Base-by-base conservation (phyloP, 345 rosid genomes). In the Carallia brachiata region DNA sequence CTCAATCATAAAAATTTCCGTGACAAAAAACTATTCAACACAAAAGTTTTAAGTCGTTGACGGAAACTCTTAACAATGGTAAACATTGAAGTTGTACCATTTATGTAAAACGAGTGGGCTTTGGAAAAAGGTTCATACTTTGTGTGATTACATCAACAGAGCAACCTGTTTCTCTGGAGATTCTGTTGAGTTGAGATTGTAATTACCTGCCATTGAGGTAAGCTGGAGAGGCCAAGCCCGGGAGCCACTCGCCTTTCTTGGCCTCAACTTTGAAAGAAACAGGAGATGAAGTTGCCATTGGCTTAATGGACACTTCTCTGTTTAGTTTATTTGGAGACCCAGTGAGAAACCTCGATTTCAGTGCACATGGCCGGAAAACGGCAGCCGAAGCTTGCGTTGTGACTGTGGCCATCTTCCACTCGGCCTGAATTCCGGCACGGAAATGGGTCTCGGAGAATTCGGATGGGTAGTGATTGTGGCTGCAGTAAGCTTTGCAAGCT, bases 171-270 rank as follows among this genome's bases (percentile, higher is more conserved):
- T 27, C 32, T 13, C 30, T 56, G 1, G 31, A 56, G 32, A 23
- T 56, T 13, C 27, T 7, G 6, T 27, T 0, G 27, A 56, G 60
- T 56, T 27, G 50, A 19, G 60, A 56, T 9, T 56, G 10, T 56
- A 4, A 19, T 62, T 79, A 91, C 97, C 98, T 91, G 79, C 97
- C 96, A 62, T 70, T 78, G 69, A 94, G 93, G 83, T 94, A 94
- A 66, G 68, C 80, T 2, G 97, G 98, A 1, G 97, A 86, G 3
- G 96, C 57, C 80, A 88, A 77, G 62, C 96, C 97, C 1, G 98
- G 98, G 73, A 93, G 74, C 97, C 98, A 93, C 78, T 91, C 91
- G n/a, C 98, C 97, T 74, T 90, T 86, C 89, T 86, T 89, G 79
- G 96, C 97, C 68, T 87, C 91, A 63, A 88, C 90, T 77, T 83